Conservation (phyloP, 345 rosid genomes). For the Barbarea vulgaris region DNA sequence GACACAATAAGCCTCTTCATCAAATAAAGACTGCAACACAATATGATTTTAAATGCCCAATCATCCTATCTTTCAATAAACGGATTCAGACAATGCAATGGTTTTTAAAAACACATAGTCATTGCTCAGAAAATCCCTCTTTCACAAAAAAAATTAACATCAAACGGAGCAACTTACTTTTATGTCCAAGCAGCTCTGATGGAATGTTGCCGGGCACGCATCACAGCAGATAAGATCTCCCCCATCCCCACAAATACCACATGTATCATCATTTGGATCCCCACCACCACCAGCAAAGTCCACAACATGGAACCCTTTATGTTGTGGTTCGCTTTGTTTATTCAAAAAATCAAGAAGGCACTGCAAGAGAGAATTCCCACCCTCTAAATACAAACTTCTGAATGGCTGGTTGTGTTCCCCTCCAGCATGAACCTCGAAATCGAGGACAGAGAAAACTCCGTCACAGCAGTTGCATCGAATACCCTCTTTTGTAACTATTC, state of each 20-base stretch:
- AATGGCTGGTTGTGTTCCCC: slow-evolving; percentile 50
- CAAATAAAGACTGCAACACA: neutral
- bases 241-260: slow-evolving; percentile 98
- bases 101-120: neutral
- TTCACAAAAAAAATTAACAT: neutral
- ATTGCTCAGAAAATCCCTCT: neutral
- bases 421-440: slow-evolving; percentile 76
- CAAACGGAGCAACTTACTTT: slow-evolving; percentile 49
- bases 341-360: slow-evolving; percentile 74
- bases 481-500: slow-evolving; percentile 65
- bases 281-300: slow-evolving; percentile 62
- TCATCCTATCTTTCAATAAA: neutral
- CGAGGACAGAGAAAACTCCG: slow-evolving; percentile 50
- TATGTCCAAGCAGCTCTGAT: slow-evolving; percentile 80
- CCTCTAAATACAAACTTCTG: slow-evolving; percentile 64
- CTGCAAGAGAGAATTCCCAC: slow-evolving; percentile 66
- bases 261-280: slow-evolving; percentile 95
- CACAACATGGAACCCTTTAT: slow-evolving; percentile 64
- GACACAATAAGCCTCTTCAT: neutral
- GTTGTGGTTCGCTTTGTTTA: slow-evolving; percentile 58
- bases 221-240: slow-evolving; percentile 93
- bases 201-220: slow-evolving; percentile 96
- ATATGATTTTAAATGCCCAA: neutral
- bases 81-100: neutral
- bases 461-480: slow-evolving; percentile 78